Evolutionary conservation across 2,329 filamentous ascomycete genomes (phyloP).

Genomic region (Ophiosphaerella narmari): DNA sequence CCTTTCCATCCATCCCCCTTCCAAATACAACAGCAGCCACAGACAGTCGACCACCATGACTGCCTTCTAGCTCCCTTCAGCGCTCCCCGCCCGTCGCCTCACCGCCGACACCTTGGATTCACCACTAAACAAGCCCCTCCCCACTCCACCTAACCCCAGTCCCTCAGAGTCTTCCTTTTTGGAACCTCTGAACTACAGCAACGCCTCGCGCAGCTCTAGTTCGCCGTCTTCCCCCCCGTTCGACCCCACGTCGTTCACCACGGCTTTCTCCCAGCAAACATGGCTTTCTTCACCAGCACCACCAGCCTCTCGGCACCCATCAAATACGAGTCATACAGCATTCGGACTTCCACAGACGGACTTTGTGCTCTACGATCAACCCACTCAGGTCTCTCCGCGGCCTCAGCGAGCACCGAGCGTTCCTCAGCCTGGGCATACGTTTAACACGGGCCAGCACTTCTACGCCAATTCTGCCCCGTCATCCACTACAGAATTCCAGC

Average conservation of each 20-base stretch:
- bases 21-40: conserved; percentile 22
- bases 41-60: conserved; percentile 45
- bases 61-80: conserved; percentile 42
- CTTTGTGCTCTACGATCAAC: conserved; percentile 75
- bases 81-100: conserved; percentile 28
- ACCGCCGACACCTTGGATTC: conserved; percentile 40
- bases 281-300: conserved; percentile 73
- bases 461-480: conserved; percentile 70
- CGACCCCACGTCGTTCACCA: conserved; percentile 79
- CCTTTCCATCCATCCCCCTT: conserved; percentile 25
- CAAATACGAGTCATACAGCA: conserved; percentile 48
- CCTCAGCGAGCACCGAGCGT: conserved; percentile 57
- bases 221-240: conserved; percentile 60
- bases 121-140: conserved; percentile 24
- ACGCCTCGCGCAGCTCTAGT: conserved; percentile 64
- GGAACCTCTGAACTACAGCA: conserved; percentile 68
- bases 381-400: conserved; percentile 48
- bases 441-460: conserved; percentile 64
- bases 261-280: conserved; percentile 75
- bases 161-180: conserved; percentile 47
- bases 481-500: conserved; percentile 63
- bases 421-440: conserved; percentile 61
- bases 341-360: conserved; percentile 64
- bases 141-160: conserved; percentile 23
- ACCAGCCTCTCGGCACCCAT: conserved; percentile 57